These are phyloP conservation scores for Scleromitrula shiraiana DNA, from an alignment of 2,329 filamentous ascomycete species.

Conservation along the genomic window DNA sequence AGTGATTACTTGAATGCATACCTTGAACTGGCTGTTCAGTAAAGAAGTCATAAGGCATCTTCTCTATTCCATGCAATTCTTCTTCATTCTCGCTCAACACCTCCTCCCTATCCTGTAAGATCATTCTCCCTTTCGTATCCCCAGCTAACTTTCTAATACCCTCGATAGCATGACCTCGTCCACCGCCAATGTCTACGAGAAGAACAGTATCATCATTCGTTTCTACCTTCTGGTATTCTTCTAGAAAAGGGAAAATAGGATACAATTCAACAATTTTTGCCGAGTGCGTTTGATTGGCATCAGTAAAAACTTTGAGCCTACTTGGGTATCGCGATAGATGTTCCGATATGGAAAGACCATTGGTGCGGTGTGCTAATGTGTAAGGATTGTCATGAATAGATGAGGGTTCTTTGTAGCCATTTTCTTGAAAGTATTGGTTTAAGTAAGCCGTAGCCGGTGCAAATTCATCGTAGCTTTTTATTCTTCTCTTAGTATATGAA, in stretches of 20 bases:
- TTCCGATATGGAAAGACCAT: constrained; percentile 23
- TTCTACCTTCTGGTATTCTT: constrained; percentile 15
- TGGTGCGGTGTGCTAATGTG: constrained; percentile 22
- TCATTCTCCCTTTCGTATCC: constrained; percentile 28
- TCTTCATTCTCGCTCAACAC: constrained; percentile 21
- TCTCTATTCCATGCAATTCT: constrained; percentile 27
- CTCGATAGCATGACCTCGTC: constrained; percentile 33
- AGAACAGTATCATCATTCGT: constrained; percentile 22
- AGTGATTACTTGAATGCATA: too few species aligned
- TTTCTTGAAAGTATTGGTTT: constrained; percentile 19
- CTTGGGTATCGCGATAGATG: constrained; percentile 21
- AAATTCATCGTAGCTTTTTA: constrained; percentile 23
- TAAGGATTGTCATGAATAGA: constrained; percentile 23
- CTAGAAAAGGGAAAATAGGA: constrained; percentile 21
- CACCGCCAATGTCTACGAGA: constrained; percentile 36
- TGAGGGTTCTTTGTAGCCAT: constrained; percentile 19
- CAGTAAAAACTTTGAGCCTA: constrained; percentile 24
- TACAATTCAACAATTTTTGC: constrained; percentile 9
- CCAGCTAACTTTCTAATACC: constrained; percentile 29
- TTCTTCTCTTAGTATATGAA: too few species aligned
- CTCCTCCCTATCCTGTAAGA: constrained; percentile 35
- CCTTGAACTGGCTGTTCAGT: constrained; percentile 25
- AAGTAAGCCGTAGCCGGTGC: constrained; percentile 14
- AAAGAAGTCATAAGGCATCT: constrained; percentile 27
- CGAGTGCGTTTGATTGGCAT: constrained; percentile 22